Base-by-base conservation (phyloP, 768 basidiomycete genomes). In the Tylopilus rubrobrunneus region DNA sequence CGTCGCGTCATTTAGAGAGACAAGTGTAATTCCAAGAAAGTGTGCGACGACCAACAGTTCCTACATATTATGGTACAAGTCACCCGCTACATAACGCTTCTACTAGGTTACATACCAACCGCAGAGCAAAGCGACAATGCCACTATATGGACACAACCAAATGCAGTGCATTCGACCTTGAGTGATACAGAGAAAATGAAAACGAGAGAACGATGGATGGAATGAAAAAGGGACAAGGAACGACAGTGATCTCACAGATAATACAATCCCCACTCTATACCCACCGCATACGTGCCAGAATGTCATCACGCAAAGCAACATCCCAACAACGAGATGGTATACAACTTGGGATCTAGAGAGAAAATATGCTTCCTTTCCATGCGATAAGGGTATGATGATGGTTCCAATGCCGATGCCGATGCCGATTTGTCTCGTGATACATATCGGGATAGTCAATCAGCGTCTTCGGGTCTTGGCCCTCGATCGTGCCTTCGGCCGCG, bases 401-500 rank as follows among this genome's bases (percentile, higher is more conserved):
- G 46, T 50, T 55, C 14, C 45, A 55, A 60, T 67, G 46, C 40
- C 27, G 53, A 52, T 64, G 39, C 54, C 40, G 54, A 58, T 65
- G 51, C 50, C 48, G 55, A 25, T 43, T 56, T 50, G 52, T 53
- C 50, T 52, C 29, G 48, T 54, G 33, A 47, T 55, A 51, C 52
- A 46, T 55, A 45, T 51, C 34, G 39, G 34, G 53, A 36, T 42
- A 48, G 31, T 45, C 58, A 34, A 50, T 67, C 67, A 68, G 49
- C 69, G 67, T 57, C 67, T 64, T 51, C 67, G 65, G 40, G 56
- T 39, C 59, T 48, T 71, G 45, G 62, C 56, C 45, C 67, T 60
- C 29, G 67, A 65, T 47, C 67, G 65, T 49, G 67, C 67, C 58
- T 69, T 69, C 36, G 65, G 62, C 50, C 67, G 69, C 42, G 67